Conservation (phyloP, 1,284 basidiomycete species). For the Moesziomyces antarcticus region DNA sequence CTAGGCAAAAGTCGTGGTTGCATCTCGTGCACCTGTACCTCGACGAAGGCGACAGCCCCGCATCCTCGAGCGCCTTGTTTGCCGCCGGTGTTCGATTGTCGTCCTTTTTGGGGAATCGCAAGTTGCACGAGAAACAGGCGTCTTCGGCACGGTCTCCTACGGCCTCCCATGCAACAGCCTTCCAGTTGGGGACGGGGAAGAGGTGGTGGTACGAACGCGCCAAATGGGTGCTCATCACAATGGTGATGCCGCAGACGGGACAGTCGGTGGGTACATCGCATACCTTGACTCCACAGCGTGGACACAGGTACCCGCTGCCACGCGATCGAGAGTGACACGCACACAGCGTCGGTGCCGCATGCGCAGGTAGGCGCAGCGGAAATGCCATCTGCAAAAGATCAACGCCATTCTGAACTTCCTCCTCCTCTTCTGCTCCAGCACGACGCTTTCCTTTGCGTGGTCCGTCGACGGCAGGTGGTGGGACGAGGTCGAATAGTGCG, state of each 20-base stretch:
- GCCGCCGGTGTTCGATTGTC: conserved; percentile 16
- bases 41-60: conserved; percentile 51
- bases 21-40: conserved; percentile 61
- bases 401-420: conserved; percentile 39
- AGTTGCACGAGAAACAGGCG: conserved; percentile 51
- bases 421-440: conserved; percentile 18
- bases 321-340: conserved; percentile 87
- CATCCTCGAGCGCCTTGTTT: conserved; percentile 26
- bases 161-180: conserved; percentile 71
- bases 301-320: conserved; percentile 86
- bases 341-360: conserved; percentile 71
- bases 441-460: conserved; percentile 7
- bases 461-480: conserved; percentile 72
- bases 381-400: conserved; percentile 99
- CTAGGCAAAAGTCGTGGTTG: conserved; percentile 59
- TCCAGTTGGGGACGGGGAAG: conserved; percentile 86
- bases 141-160: conserved; percentile 1
- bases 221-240: conserved; percentile 95
- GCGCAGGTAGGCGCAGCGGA: conserved; percentile 69
- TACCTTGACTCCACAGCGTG: conserved; percentile 88
- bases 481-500: conserved; percentile 92
- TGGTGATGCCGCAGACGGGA: conserved; percentile 94
- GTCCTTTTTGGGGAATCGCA: conserved; percentile 39
- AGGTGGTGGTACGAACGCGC: conserved; percentile 94
- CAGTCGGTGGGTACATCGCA: conserved; percentile 99